Evolutionary conservation across 2,329 filamentous ascomycete species (phyloP).

Genomic region (Fusarium sambucinum): DNA sequence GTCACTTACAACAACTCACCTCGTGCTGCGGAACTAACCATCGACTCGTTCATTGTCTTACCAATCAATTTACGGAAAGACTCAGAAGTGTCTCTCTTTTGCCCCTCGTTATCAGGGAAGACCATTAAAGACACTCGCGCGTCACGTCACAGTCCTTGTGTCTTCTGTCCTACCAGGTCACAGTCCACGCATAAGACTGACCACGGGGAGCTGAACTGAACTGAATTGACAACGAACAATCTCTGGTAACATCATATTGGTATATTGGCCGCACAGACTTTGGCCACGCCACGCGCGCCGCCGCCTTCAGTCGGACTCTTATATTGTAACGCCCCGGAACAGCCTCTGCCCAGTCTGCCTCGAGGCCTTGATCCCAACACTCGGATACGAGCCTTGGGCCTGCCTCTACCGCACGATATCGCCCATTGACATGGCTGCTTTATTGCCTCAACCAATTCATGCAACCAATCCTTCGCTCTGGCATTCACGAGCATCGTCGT

Average conservation of each 20-base stretch:
- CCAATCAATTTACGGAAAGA: slow-evolving; percentile 32
- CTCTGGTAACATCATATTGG: slow-evolving; percentile 32
- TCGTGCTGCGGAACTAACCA: slow-evolving; percentile 26
- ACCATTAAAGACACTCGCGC: slow-evolving; percentile 35
- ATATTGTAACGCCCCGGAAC: slow-evolving; percentile 40
- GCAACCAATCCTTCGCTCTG: slow-evolving; percentile 30
- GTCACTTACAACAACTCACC: slow-evolving; percentile 29
- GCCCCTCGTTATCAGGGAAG: slow-evolving; percentile 25
- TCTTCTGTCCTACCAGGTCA: slow-evolving; percentile 22
- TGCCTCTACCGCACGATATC: slow-evolving; percentile 7
- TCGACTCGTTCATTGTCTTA: slow-evolving; percentile 42
- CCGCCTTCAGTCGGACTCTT: slow-evolving; percentile 42
- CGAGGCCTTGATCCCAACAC: slow-evolving; percentile 9
- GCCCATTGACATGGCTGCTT: slow-evolving; percentile 35
- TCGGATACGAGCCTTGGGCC: slow-evolving; percentile 12
- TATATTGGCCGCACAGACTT: slow-evolving; percentile 44
- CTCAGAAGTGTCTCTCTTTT: slow-evolving; percentile 35
- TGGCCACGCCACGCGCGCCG: slow-evolving; percentile 38
- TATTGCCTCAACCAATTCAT: slow-evolving; percentile 34
- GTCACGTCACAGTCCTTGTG: slow-evolving; percentile 31
- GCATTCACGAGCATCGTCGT: slow-evolving; percentile 24
- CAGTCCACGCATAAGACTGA: slow-evolving; percentile 20
- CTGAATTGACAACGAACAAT: slow-evolving; percentile 24
- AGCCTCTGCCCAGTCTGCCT: slow-evolving; percentile 30
- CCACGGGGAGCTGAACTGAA: slow-evolving; percentile 32